phyloP scores from a whole-genome alignment of 2,329 filamentous ascomycete genomes.

The Domatiomyces globalis region DNA sequence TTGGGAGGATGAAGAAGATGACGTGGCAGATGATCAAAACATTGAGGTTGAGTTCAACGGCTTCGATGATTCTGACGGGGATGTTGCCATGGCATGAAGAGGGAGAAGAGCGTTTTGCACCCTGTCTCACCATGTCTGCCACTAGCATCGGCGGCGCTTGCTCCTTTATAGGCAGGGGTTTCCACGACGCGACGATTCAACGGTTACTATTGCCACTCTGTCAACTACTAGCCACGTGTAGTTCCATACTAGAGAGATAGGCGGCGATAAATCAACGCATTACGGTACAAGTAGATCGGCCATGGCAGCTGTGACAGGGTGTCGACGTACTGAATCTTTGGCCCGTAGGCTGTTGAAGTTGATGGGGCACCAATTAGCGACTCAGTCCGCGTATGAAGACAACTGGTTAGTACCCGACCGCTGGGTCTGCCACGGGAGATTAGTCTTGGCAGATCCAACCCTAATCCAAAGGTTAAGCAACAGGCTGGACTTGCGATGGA shows the following conservation, averaged over 20 bases:
- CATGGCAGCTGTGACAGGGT: background rate
- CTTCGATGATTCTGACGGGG: background rate
- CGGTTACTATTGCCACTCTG: background rate
- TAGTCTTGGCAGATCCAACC: background rate
- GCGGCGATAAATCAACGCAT: background rate
- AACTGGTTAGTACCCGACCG: background rate
- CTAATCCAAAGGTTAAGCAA: background rate
- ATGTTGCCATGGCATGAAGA: background rate
- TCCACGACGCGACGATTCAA: background rate
- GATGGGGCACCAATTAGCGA: background rate
- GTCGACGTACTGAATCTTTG: background rate
- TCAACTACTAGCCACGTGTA: background rate
- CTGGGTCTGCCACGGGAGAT: background rate
- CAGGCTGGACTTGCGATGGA: background rate
- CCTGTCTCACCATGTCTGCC: background rate
- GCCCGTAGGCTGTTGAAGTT: background rate
- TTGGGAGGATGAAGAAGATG: slow-evolving; percentile 42
- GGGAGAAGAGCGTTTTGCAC: background rate
- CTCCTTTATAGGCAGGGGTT: background rate
- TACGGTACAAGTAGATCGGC: background rate
- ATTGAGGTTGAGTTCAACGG: slow-evolving; percentile 4
- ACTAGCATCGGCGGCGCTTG: background rate
- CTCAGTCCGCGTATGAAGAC: background rate
- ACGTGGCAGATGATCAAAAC: slow-evolving; percentile 23
- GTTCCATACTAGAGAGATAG: background rate